Conservation (phyloP, 1,284 basidiomycete species). For the Ustilago cynodontis region DNA sequence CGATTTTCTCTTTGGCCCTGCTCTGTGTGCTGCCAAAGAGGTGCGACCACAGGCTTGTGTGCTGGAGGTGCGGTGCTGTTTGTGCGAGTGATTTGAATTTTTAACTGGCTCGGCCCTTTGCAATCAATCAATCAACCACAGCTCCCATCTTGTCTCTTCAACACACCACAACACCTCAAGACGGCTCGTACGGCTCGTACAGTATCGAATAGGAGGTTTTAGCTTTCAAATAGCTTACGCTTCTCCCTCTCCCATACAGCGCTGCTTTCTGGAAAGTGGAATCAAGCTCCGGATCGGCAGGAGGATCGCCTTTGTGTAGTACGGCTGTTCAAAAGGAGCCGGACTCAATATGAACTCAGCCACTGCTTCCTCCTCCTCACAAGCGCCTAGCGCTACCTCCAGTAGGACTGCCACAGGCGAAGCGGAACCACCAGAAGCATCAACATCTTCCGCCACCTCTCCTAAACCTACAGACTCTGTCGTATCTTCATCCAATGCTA, state of each 20-base stretch:
- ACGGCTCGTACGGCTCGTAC: not conserved
- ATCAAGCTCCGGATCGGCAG: not conserved
- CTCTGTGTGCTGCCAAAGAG: conserved; percentile 1
- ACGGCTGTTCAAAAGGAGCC: not conserved
- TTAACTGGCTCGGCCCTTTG: not conserved
- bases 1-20: not conserved
- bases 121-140: not conserved
- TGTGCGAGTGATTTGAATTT: no score
- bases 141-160: not conserved
- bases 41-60: no score
- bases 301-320: conserved; percentile 3
- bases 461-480: not conserved
- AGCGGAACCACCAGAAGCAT: conserved; percentile 36
- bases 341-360: conserved; percentile 23
- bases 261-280: conserved; percentile 7
- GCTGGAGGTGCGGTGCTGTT: no score
- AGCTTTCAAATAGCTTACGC: not conserved
- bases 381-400: conserved; percentile 12
- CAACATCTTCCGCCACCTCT: not conserved
- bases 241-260: not conserved
- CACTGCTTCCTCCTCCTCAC: conserved; percentile 24
- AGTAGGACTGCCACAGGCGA: conserved; percentile 4
- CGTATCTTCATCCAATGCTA: conserved; percentile 1
- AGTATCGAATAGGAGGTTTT: not conserved
- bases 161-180: not conserved